Base-by-base conservation (phyloP, 352 stramenopile species). In the Phytopythium montanum region DNA sequence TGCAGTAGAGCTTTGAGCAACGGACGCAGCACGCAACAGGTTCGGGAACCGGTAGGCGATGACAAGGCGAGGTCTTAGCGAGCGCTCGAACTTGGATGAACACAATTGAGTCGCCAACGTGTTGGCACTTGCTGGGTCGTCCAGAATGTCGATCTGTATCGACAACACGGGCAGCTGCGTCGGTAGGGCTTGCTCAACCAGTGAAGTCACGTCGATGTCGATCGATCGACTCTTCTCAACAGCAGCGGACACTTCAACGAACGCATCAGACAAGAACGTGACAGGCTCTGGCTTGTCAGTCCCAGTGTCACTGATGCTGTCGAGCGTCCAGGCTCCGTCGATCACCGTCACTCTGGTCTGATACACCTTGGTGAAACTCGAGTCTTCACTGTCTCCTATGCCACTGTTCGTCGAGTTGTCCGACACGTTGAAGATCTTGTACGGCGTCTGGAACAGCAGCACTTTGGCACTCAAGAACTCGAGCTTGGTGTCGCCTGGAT, bases 391-490 rank as follows among this genome's bases (percentile, higher is more conserved):
- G 5, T 45, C 34, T 2, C 48, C 52, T 1, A 52, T 19, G 19
- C 10, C 9, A 14, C 34, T 54, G 3, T 41, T 41, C 18, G 18
- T 53, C 8, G 39, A 50, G 8, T 60, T 56, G 42, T 12, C 59
- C 23, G 71, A 72, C 26, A 67, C 61, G 31, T 90, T 88, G 48
- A 91, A 75, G 23, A 87, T 69, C 55, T 88, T 80, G 64, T 89
- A 93, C 3, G 83, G 78, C 0, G 75, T 90, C 62, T 88, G 72
- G 41, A 85, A 72, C 2, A 90, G 58, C 3, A 68, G 61, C 18
- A 90, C 29, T 10, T 39, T 70, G 1, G 74, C 76, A 21, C 65
- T 69, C 0, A 44, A 59, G 41, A 85, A 86, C 0, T 33, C 38
- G 0, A 79, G 45, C 2, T 61, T 61, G 2, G 70, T 79, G 51